Base-by-base conservation (phyloP, 139 green algal genomes). In the Micractinium sp. region DNA sequence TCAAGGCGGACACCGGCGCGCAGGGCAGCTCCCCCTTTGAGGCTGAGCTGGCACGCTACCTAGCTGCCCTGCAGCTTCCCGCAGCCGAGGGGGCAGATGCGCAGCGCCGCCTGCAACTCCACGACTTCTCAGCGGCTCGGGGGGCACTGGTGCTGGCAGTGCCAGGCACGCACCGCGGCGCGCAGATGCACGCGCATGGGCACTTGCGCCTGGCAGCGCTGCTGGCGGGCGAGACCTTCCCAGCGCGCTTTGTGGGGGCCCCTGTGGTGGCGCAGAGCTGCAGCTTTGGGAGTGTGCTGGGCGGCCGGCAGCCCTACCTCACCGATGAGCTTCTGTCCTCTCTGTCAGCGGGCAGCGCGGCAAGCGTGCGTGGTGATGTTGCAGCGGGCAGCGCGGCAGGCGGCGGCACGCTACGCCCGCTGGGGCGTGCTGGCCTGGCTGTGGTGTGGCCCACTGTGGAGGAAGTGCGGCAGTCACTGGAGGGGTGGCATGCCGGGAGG, bases 61-160 rank as follows among this genome's bases (percentile, higher is more conserved):
- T 97, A 5, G 61, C 14, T 0, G 79, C 86, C 0, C 89, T 98
- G 66, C 7, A 77, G 33, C 86, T 97, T 66, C 95, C 92, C 1
- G 35, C 38, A 18, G 0, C 76, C 14, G 38, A 61, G 27, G 75
- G 29, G 14, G 15, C 33, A 38, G n/a, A 88, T 0, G 29, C 90
- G 22, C 20, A 89, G 35, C n/a, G 82, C 14, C 36, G 90, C 1
- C 69, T 92, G 13, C 36, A 85, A 0, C 38, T 47, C 18, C 90
- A 94, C 85, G 96, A 98, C 91, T 97, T 96, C 88, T 92, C 89
- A 4, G 82, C 85, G n/a, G 94, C 95, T 0, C 76, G 92, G 3
- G 88, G 39, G 3, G 87, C 92, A 16, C 88, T 97, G 39, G 85
- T 97, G 31, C 47, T 29, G 16, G 87, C 87, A 15, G 78, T 90